phyloP scores from a whole-genome alignment of 1,139 yeast species.

The Entelexis paramagnoliae region DNA sequence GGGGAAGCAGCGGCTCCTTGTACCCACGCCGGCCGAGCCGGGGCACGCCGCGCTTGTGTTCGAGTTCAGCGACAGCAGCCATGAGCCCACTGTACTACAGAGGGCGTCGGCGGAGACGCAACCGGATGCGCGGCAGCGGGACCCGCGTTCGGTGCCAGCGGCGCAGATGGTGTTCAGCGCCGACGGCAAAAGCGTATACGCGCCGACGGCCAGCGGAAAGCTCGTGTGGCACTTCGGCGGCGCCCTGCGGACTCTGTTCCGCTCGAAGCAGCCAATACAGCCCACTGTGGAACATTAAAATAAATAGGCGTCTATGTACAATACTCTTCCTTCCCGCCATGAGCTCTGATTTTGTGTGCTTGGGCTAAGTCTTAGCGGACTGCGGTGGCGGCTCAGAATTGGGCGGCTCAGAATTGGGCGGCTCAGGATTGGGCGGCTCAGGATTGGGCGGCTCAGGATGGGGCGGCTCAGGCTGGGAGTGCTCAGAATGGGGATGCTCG shows the following conservation, averaged over 20 bases:
- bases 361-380: no score
- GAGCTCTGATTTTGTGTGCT: no score
- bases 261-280: neutral
- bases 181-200: slow-evolving; percentile 15
- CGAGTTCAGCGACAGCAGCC: slow-evolving; percentile 6
- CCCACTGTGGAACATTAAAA: neutral
- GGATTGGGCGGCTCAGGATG: no score
- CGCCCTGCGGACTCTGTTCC: slow-evolving; percentile 3
- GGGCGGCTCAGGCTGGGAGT: no score
- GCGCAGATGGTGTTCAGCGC: slow-evolving; percentile 9
- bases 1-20: slow-evolving; percentile 12
- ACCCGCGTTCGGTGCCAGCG: neutral
- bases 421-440: no score
- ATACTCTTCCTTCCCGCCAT: neutral
- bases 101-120: neutral
- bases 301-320: neutral
- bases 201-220: neutral
- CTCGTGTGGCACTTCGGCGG: slow-evolving; percentile 12
- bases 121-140: neutral
- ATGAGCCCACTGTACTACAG: neutral
- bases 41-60: slow-evolving; percentile 10
- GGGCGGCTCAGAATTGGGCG: no score
- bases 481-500: no score
- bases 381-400: no score
- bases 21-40: slow-evolving; percentile 9